A percentile compares a stretch with the other conserved stretches of the same genome.
phyloP scores from a whole-genome alignment of 768 basidiomycete genomes.

The Amyloporia xantha region DNA sequence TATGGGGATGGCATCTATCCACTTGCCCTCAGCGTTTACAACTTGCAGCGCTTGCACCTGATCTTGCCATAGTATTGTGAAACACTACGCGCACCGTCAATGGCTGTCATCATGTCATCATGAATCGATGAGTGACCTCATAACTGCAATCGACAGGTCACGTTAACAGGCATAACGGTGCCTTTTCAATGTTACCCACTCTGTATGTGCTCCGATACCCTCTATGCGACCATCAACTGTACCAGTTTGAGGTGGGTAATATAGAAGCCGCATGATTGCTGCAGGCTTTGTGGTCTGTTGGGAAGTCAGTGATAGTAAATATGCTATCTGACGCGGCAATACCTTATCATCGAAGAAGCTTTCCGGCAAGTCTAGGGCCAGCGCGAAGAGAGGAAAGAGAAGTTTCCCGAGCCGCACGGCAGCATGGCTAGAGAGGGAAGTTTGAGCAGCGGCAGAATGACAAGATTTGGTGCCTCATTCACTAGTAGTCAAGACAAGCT shows the following conservation, averaged over 20 bases:
- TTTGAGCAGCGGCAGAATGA: no score
- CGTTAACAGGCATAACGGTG: no score
- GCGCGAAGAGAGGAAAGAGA: constrained; percentile 65
- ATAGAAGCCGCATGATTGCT: constrained; percentile 60
- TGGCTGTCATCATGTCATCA: no score
- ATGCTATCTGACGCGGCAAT: no score
- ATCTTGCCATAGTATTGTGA: constrained; percentile 84
- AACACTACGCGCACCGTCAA: no score
- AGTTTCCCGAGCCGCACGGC: constrained; percentile 45
- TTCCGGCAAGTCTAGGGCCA: constrained; percentile 55
- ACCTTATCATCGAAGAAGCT: constrained; percentile 66
- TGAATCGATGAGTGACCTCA: no score
- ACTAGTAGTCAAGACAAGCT: constrained; percentile 63
- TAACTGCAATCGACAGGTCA: no score
- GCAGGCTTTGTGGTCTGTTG: constrained; percentile 55
- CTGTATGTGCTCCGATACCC: constrained; percentile 82
- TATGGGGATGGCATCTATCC: constrained; percentile 79
- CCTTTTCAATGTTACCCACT: constrained; percentile 50
- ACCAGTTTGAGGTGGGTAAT: constrained; percentile 71
- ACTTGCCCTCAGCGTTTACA: constrained; percentile 64
- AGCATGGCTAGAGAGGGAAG: no score
- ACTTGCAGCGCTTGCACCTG: constrained; percentile 77
- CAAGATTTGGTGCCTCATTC: no score
- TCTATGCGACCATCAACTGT: constrained; percentile 56
- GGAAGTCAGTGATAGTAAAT: no score